phyloP scores from a whole-genome alignment of 2,329 filamentous ascomycete species.

The Cadophora malorum region DNA sequence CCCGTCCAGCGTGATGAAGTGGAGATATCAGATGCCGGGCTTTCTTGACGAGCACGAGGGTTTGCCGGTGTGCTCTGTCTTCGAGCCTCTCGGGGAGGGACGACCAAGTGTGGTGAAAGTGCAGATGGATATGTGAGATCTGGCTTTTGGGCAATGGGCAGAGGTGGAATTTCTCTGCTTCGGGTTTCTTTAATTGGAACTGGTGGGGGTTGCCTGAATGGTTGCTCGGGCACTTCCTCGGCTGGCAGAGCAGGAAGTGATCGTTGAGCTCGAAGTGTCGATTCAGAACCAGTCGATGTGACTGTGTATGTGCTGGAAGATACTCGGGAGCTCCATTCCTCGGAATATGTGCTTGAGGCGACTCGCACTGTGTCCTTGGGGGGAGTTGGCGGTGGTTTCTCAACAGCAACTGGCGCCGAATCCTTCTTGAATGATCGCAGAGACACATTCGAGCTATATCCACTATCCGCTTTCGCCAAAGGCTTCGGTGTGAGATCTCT shows the following conservation, averaged over 20 bases:
- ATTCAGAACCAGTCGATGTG: conserved; percentile 25
- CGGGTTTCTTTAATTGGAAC: conserved; percentile 25
- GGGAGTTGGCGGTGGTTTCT: conserved; percentile 32
- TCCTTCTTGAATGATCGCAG: conserved; percentile 56
- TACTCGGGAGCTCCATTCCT: conserved; percentile 20
- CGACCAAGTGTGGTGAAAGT: conserved; percentile 12
- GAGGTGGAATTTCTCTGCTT: conserved; percentile 14
- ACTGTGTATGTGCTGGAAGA: conserved; percentile 28
- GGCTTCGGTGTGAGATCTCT: conserved; percentile 44
- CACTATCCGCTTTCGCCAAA: conserved; percentile 64
- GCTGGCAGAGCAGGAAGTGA: conserved; percentile 32
- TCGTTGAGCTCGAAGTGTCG: conserved; percentile 24
- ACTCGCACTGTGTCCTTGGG: conserved; percentile 31
- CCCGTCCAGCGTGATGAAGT: conserved; percentile 26
- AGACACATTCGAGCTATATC: conserved; percentile 66
- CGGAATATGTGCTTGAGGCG: conserved; percentile 33
- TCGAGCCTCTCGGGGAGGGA: conserved; percentile 16
- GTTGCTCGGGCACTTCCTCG: conserved; percentile 22
- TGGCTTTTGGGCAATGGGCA: conserved; percentile 12
- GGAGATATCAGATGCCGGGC: conserved; percentile 18
- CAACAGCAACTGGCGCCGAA: conserved; percentile 24
- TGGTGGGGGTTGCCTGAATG: conserved; percentile 28
- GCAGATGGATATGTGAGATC: conserved; percentile 6
- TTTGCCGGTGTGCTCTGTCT: conserved; percentile 29
- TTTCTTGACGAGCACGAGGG: conserved; percentile 12